Evolutionary conservation across 116 monocot species (phyloP), one percentile per base, ranked within the genome.

Genomic region (Zostera marina): DNA sequence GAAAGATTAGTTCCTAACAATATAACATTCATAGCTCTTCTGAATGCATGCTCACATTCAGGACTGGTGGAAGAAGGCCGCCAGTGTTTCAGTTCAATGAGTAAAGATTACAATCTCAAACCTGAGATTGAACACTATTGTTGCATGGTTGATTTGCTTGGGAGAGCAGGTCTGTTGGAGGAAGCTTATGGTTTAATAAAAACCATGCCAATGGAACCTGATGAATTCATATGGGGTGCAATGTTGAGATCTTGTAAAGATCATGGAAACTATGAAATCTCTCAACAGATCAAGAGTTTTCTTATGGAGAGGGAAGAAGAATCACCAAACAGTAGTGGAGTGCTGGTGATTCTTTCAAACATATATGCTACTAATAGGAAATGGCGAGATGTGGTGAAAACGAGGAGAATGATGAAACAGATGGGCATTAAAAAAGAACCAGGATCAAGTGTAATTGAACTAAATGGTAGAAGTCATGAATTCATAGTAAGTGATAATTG

Each of bases 111-210:
- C 60, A 51, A 70, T 47, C 62, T 89, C 13, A 22, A 56, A 44
- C 89, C 84, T 15, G 66, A 53, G 58, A 72, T 81, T 44, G 83
- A 78, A 57, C 89, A 84, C 68, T 84, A 74, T 58, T 83, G 84
- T 25, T 84, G 89, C 71, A 81, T 84, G 78, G 72, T 89, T 47
- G 89, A 84, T 70, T 64, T 89, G 56, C 78, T 89, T 23, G 60
- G 81, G 13, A 75, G 76, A 62, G 84, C 84, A 14, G 81, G 78
- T 15, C 60, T 84, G 23, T 16, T 84, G 25, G 45, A 59, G 32
- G 84, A 89, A 62, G 80, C 89, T 40, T 67, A 72, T 64, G 71
- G 75, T 47, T 63, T 84, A 15, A 60, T 83, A 22, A 70, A 56
- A 69, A 3, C 59, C 25, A 88, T 88, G 88, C 83, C 83, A 32